Evolutionary conservation across 2,329 filamentous ascomycete species (phyloP), one percentile per base, ranked within the genome.

Genomic region (Aspergillus luchuensis): DNA sequence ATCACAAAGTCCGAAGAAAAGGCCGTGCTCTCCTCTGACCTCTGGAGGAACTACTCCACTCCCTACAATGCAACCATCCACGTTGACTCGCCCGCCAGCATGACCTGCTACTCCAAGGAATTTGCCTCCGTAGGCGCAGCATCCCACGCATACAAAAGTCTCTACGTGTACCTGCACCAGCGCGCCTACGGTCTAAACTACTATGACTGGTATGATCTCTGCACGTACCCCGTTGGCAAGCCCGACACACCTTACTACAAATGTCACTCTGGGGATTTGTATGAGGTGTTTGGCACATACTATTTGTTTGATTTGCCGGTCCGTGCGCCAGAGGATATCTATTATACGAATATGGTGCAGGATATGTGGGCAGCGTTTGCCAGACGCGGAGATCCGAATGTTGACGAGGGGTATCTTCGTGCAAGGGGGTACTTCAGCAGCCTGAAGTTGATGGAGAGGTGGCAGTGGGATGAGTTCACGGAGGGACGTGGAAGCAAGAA

Each of bases 251-350:
- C 77, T 45, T 85, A 87, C 38, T 66, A 65, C 36, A 79, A 80
- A 17, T 82, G 85, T 60, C 84, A 87, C 66, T 85, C 82, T 33
- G 80, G 82, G 3, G 84, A 87, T 71, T 66, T 82, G 49, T 78
- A 79, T 61, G 84, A 81, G 73, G 72, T 84, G 1, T 85, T 85
- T 63, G 83, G 83, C 4, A 85, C 81, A 55, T 50, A 50, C 23
- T 50, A 17, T 30, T 5, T 33, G 0, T 50, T 50, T 8, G 60
- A 83, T 25, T 66, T 78, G 7, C 77, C 79, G 0, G 72, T 82
- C 58, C 77, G 85, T 8, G 83, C 87, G 58, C 76, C 72, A 0
- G 69, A 82, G 23, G 85, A 87, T 66, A 67, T 81, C 10, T 79
- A 77, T 57, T 77, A 75, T 0, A 72, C 76, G 7, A 81, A 84